Evolutionary conservation across 805 yeast species (phyloP), one percentile per base, ranked within the genome.

Genomic region (Myxozyma lipomycoides): DNA sequence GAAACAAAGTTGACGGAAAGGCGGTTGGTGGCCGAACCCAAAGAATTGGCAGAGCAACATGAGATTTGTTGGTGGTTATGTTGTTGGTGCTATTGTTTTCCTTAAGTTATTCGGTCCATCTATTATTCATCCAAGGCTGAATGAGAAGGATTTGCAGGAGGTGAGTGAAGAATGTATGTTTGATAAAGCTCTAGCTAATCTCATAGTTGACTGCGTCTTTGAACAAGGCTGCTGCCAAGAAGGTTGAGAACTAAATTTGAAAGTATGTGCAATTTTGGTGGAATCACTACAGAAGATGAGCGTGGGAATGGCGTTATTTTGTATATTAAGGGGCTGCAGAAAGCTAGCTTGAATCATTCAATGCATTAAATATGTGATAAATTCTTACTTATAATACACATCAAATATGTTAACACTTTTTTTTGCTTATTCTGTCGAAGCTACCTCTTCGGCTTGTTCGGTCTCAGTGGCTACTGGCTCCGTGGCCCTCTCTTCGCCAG

Each of bases 21-120:
- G 83, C 49, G 83, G 82, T 44, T 78, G 83, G 82, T 73, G 63
- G 64, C 73, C 73, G 61, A 73, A 74, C 15, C 83, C 83, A 18
- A 68, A 67, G 58, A 78, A 78, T 68, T 74, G 75, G 67, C 70
- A 69, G 49, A 55, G 66, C 22, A 78, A 78, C 62, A 73, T 78
- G 7, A 10, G n/a, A 21, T 35, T 35, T 9, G 47, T 62, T 12
- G 61, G 72, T 42, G 74, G 73, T 9, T 65, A 71, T 18, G 70
- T 68, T 10, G 49, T 17, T 21, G 46, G 49, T 18, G 48, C 32
- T 15, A 12, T 50, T 21, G 32, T 40, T 9, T 43, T 46, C 25
- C 43, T 46, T 4, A 18, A 12, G 25, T 25, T 49, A 24, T 40
- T 44, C 34, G 55, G 57, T 10, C 58, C 55, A 15, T 41, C 38